Percentiles rank a stretch among this genome's conserved stretches.
phyloP scores from a whole-genome alignment of 208 protist genomes.

The Blechomonas ayalai region DNA sequence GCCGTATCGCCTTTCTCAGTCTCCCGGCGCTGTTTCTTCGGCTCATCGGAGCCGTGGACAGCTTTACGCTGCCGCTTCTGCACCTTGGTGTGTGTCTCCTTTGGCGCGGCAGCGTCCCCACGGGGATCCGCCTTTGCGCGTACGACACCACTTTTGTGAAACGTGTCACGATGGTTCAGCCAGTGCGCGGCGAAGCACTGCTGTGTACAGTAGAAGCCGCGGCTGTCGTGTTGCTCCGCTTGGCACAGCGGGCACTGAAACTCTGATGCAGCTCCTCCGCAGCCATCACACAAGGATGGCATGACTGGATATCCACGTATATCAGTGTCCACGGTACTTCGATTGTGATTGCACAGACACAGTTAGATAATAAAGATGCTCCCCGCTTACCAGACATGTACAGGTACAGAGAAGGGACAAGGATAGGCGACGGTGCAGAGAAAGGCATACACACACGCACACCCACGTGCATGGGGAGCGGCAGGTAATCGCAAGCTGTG shows the following conservation, averaged over 20 bases:
- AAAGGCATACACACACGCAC: too few relatives aligned
- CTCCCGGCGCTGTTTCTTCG: constrained; percentile 14
- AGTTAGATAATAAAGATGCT: too few relatives aligned
- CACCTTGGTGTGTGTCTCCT: background rate
- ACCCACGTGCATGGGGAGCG: too few relatives aligned
- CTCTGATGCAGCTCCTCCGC: constrained; percentile 23
- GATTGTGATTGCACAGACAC: too few relatives aligned
- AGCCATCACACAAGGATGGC: constrained; percentile 74
- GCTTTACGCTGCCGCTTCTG: background rate
- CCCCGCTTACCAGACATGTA: too few relatives aligned
- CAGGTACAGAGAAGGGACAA: too few relatives aligned
- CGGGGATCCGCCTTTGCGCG: constrained; percentile 16
- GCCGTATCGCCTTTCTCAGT: background rate
- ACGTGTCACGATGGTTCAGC: constrained; percentile 56
- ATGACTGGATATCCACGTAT: too few relatives aligned
- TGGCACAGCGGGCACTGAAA: constrained; percentile 87
- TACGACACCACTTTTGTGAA: constrained; percentile 65
- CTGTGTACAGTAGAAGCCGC: constrained; percentile 82
- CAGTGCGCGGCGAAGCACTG: constrained; percentile 79
- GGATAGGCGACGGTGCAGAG: too few relatives aligned
- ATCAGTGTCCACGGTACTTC: too few relatives aligned
- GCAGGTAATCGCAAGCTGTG: too few relatives aligned
- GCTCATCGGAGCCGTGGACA: background rate
- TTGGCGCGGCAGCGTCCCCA: constrained; percentile 2
- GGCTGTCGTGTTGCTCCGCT: constrained; percentile 31